Evolutionary conservation across 73 alveolate genomes (phyloP), one percentile per base, ranked within the genome.

Genomic region (Paraurostyla sp.): DNA sequence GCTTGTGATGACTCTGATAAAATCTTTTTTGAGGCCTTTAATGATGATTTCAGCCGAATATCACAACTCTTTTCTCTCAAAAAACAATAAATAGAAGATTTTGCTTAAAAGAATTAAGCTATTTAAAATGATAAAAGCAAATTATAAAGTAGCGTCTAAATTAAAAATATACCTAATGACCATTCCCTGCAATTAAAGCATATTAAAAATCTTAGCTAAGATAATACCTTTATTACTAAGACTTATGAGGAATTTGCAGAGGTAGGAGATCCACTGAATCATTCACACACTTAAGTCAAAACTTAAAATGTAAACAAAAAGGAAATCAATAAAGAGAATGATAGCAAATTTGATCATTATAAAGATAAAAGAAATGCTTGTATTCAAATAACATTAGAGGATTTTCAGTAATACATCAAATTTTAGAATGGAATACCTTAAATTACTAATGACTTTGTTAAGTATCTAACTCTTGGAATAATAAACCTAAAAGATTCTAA

Each of bases 21-120:
- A 73, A 73, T 73, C 23, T 73, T 73, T 50, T 73, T 73, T 73
- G 86, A 73, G 20, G 86, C 71, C 20, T 73, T 48, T 50, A 50
- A 45, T 73, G 2, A n/a, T 13, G 86, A 73, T 50, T 73, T 73
- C 56, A 38, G 51, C 3, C 3, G 6, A 48, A 73, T 73, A 3
- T 73, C 86, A 25, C 18, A 50, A 33, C 51, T 71, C 6, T 48
- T 42, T 33, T 43, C 16, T 30, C 7, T 32, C 22, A 73, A 50
- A 50, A 20, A 27, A 9, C n/a, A 65, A 6, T 15, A 33, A 65
- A 36, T 13, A 13, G 33, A 11, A 13, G 41, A 40, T 15, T 16
- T 22, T 33, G 25, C 7, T 13, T 27, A 6, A 35, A 30, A 35
- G 1, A 35, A 65, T 20, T n/a, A 65, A 7, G 13, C n/a, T n/a